Conservation (phyloP, 2,329 filamentous ascomycete genomes). For the Pestalotiopsis fici region DNA sequence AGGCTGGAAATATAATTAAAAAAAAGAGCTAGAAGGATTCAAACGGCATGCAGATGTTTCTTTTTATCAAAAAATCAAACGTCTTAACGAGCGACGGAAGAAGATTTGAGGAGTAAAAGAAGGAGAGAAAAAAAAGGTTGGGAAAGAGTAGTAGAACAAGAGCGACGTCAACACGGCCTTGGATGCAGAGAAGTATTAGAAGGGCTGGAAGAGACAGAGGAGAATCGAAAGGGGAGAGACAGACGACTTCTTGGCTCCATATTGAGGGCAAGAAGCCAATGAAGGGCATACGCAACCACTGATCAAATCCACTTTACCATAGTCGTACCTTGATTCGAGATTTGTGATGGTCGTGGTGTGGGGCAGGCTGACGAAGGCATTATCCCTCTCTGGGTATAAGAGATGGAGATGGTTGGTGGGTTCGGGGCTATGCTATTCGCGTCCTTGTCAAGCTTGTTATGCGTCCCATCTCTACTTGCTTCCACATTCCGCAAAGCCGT, state of each 20-base stretch:
- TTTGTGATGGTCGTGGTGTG: constrained; percentile 1
- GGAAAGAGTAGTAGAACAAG: neutral
- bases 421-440: constrained; percentile 5
- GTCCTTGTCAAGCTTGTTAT: neutral
- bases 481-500: neutral
- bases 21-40: neutral
- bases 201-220: neutral
- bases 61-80: neutral
- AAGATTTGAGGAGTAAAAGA: neutral
- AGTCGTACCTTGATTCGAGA: neutral
- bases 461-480: neutral
- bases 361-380: constrained; percentile 6
- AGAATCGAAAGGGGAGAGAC: neutral
- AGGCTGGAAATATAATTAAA: too few relatives aligned
- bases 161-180: neutral
- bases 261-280: neutral
- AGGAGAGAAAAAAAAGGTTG: neutral
- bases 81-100: constrained; percentile 1
- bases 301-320: neutral
- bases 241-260: neutral
- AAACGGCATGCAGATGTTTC: neutral
- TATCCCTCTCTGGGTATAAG: constrained; percentile 8
- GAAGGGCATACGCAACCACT: neutral
- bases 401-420: neutral
- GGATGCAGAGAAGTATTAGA: neutral